Evolutionary conservation across 371 early-diverging fungal species (phyloP), one percentile per base, ranked within the genome.

Genomic region (Syncephalastrum monosporum): DNA sequence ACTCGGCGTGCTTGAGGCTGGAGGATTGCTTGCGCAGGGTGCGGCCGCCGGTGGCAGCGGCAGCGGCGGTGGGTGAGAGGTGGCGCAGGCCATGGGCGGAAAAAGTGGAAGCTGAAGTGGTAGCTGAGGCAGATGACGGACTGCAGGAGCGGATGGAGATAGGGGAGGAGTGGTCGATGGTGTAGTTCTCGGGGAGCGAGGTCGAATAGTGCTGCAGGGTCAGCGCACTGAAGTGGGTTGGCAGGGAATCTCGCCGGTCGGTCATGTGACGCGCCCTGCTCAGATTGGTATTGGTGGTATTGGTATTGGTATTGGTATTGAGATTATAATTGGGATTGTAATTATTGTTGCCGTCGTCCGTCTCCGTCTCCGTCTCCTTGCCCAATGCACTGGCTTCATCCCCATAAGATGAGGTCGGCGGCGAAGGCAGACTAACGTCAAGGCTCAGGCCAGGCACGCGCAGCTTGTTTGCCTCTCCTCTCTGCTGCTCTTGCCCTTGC

Each of bases 381-480:
- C 53, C 38, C 38, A 33, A 33, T 10, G 8, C 38, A 33, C 38
- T 33, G 16, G 60, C 44, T 23, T 77, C 77, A 51, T 77, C 77
- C 29, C 77, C 77, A 53, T 70, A 77, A 67, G 74, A 77, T 16
- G 74, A 74, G 42, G 64, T 77, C 24, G 77, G 77, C 19, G 77
- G 77, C 51, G 77, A 77, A 21, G 77, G 77, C 50, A 77, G 67
- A 10, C 71, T 61, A 53, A 38, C 7, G 41, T 27, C 23, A 29
- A 29, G 29, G 7, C 29, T 29, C 4, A 33, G 38, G 38, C 38
- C 38, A 33, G 38, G 38, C 38, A 33, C 38, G 38, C 38, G 2
- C 5, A 33, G 38, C 38, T 33, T 33, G 38, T 10, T 33, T 10
- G 38, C 6, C 7, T 33, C 38, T 10, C 12, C 38, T 33, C 38